Base-by-base conservation (phyloP, 768 basidiomycete genomes). In the Saitozyma podzolica region DNA sequence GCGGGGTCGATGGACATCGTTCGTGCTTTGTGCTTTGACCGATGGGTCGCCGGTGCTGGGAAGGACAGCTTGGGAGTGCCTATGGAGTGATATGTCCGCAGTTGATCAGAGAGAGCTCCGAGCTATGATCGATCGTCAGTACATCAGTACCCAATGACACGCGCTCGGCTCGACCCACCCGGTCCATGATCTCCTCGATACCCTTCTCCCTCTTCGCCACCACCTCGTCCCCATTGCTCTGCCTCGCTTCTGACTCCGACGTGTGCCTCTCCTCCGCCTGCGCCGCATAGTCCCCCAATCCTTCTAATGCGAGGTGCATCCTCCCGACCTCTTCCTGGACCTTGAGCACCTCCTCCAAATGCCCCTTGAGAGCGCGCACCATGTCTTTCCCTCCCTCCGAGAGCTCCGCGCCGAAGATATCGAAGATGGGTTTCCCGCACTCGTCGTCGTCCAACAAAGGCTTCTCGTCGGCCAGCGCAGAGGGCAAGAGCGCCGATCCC, bases 51-150 rank as follows among this genome's bases (percentile, higher is more conserved):
- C 48, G n/a, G 20, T 54, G 42, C 17, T 49, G 64, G 69, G 64
- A 74, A 76, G 4, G 63, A 50, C 8, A 76, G 59, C 47, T 64
- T 67, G 2, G 75, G 75, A 10, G 75, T 76, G 10, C 75, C 75
- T 11, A 70, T 60, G 17, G 60, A 56, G 54, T 76, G 75, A 62
- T 76, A 76, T 13, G 68, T 63, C 29, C 72, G 59, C 6, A 76
- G 57, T n/a, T 57, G 57, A 7, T 72, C 62, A 5, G 72, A 74
- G 41, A 76, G 60, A 11, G 50, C 42, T 6, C 59, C 64, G 13
- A 76, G 70, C 74, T 75, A 40, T 50, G 9, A 19, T 42, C 51
- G 49, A 50, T 56, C 54, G 11, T 8, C 45, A 7, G 16, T 10
- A n/a, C 8, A 8, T 40, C 13, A 9, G 40, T 40, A 29, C 4